phyloP scores from a whole-genome alignment of 345 rosid genomes.

The Boechera divaricarpa region DNA sequence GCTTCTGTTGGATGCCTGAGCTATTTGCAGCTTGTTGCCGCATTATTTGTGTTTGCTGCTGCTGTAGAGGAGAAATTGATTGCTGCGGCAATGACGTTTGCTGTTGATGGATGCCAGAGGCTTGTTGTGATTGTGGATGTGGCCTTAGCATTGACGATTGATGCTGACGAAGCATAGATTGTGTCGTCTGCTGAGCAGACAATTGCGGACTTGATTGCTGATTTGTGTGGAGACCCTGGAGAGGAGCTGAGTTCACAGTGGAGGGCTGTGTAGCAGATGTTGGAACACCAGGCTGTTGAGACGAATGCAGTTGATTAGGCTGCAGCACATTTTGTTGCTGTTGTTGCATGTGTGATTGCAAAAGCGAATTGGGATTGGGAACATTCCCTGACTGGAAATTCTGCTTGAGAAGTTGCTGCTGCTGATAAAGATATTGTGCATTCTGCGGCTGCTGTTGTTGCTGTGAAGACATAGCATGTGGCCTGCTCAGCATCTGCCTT shows the following conservation, averaged over 20 bases:
- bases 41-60: constrained; percentile 66
- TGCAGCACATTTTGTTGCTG: constrained; percentile 71
- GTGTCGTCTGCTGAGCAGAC: constrained; percentile 71
- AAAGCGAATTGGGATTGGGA: constrained; percentile 58
- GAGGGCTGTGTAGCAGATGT: constrained; percentile 70
- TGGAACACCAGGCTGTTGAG: constrained; percentile 78
- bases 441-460: constrained; percentile 74
- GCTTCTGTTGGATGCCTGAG: constrained; percentile 68
- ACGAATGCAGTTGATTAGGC: constrained; percentile 68
- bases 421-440: constrained; percentile 66
- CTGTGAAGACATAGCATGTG: constrained; percentile 68
- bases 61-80: constrained; percentile 56
- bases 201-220: constrained; percentile 78
- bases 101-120: constrained; percentile 74
- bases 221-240: constrained; percentile 68
- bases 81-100: constrained; percentile 73
- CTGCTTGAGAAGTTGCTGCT: constrained; percentile 69
- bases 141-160: constrained; percentile 68
- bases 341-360: constrained; percentile 73
- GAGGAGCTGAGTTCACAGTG: constrained; percentile 59
- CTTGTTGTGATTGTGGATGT: constrained; percentile 71
- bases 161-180: constrained; percentile 81
- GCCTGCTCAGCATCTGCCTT: constrained; percentile 75
- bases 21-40: constrained; percentile 65
- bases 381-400: constrained; percentile 75